Evolutionary conservation across 352 stramenopile species (phyloP), one percentile per base, ranked within the genome.

Genomic region (Pythium chondricola): DNA sequence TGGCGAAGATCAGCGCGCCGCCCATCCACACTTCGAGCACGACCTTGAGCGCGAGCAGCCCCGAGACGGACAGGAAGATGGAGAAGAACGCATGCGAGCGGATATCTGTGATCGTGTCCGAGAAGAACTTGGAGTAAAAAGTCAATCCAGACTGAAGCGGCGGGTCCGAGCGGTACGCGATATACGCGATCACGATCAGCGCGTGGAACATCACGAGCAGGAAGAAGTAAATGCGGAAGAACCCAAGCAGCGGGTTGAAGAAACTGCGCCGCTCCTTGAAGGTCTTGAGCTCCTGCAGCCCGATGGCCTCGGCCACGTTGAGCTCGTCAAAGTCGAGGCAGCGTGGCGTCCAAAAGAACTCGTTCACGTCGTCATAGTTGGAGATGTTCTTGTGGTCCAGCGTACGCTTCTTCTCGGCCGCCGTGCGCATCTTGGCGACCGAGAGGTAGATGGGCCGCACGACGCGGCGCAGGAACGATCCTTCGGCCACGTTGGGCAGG

Each of bases 351-450:
- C 84, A 95, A 58, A 95, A 95, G 52, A 95, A 93, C 63, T 95
- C 84, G 63, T 95, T 95, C 45, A 92, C 72, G 56, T 95, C 84
- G 67, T 95, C 84, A 44, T 95, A 95, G 59, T 95, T 95, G 31
- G 80, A 88, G 53, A 92, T 79, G 51, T 92, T 83, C 59, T 88
- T 86, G 68, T 93, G 82, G 57, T 95, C 83, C 1, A 74, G 60
- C 6, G 65, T 43, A 10, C 52, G 49, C 37, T 57, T 43, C 6
- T 56, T 58, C 20, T 69, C 68, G 10, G 53, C 43, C 25, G 65
- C 76, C 20, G 60, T 44, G 17, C 60, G 58, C 81, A 91, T 92
- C 51, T 88, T 83, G 43, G 72, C 79, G 38, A 95, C 65, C 4
- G 90, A 77, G 13, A 63, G 60, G 58, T 95, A 95, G 11, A 93